Evolutionary conservation across 2,329 filamentous ascomycete species (phyloP).

Genomic region (Thermochaetoides dissita): DNA sequence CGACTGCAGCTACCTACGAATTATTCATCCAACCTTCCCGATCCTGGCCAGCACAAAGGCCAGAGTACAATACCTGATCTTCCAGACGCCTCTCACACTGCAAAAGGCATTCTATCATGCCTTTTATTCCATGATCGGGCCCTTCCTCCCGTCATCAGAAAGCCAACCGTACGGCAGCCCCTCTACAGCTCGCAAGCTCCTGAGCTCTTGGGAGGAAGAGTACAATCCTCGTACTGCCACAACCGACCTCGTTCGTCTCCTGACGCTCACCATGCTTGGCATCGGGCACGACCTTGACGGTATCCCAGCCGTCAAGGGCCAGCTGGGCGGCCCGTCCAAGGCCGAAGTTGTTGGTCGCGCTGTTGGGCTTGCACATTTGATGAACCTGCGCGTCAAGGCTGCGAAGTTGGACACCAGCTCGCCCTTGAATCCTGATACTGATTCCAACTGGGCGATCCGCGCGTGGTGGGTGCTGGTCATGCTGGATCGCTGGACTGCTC

Average conservation of each 20-base stretch:
- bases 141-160: conserved; percentile 26
- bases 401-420: conserved; percentile 25
- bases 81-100: conserved; percentile 40
- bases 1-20: conserved; percentile 40
- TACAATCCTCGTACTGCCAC: conserved; percentile 24
- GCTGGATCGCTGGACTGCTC: conserved; percentile 60
- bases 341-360: conserved; percentile 48
- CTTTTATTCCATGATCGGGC: conserved; percentile 44
- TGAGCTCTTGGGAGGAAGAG: conserved; percentile 38
- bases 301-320: conserved; percentile 25
- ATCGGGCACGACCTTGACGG: conserved; percentile 50
- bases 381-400: conserved; percentile 41
- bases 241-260: conserved; percentile 45
- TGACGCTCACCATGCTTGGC: conserved; percentile 51
- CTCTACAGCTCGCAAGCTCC: conserved; percentile 30
- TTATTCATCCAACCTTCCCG: conserved; percentile 54
- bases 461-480: conserved; percentile 61
- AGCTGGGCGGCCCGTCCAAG: conserved; percentile 33
- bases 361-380: conserved; percentile 49
- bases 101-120: conserved; percentile 52
- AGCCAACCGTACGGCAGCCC: conserved; percentile 26
- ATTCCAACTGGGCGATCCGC: conserved; percentile 47
- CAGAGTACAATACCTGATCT: conserved; percentile 41
- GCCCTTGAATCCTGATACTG: conserved; percentile 41
- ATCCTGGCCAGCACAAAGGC: conserved; percentile 45